Evolutionary conservation across 2,329 filamentous ascomycete genomes (phyloP), one percentile per base, ranked within the genome.

Genomic region (Cercospora berteroae): DNA sequence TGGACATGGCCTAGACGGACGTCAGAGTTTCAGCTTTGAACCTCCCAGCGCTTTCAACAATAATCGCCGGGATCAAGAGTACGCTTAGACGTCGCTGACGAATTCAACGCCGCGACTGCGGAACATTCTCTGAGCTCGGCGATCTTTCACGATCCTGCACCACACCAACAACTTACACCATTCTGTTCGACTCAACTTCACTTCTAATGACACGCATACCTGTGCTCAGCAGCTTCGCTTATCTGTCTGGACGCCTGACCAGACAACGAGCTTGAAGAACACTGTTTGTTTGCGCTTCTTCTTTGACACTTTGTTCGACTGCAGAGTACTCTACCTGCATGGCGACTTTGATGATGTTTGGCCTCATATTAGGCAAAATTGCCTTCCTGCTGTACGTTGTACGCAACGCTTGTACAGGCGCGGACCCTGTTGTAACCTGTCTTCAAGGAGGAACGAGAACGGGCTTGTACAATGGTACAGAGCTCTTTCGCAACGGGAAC

Each of bases 21-120:
- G 55, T 16, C 58, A 27, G 44, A 56, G 55, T 59, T 68, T 56
- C 50, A 63, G 48, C 64, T 62, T 62, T 27, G 23, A 56, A 23
- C 16, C 55, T n/a, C 55, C 55, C 9, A 31, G 25, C 48, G 23
- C 55, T 36, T 31, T 58, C 29, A 33, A 18, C n/a, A 20, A 18
- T n/a, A 36, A 31, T 31, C 55, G 55, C 18, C 29, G 8, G 23
- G 13, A 55, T 25, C 48, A 55, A 55, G 23, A n/a, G 12, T 55
- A 55, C 13, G 48, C 48, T 55, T 55, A 55, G 23, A 16, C 8
- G 23, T 27, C 13, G 48, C 48, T 55, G 48, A 55, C 16, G 12
- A 55, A 4, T n/a, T 55, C 23, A 25, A 55, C 23, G 8, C n/a
- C 44, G 4, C n/a, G 44, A 48, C 20, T 23, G 44, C 9, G 44